Percentiles rank a stretch among this genome's conserved stretches.
These are phyloP conservation scores for Calonectria multiphialidica DNA, from an alignment of 2,329 filamentous ascomycete genomes.

Conservation along the genomic window DNA sequence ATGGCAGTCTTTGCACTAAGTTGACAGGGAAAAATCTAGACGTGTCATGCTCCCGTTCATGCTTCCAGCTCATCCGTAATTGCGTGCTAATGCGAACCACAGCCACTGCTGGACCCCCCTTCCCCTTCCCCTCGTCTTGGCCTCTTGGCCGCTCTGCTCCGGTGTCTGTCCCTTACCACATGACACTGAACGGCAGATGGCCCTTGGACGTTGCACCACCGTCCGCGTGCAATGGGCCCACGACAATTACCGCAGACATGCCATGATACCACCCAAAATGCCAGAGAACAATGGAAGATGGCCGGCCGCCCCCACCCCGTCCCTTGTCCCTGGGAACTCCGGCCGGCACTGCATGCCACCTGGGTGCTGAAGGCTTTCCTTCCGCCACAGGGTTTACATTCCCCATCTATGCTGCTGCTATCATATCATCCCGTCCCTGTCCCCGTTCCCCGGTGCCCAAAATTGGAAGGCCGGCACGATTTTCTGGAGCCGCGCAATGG, in stretches of 20 bases:
- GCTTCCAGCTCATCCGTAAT: slow-evolving; percentile 14
- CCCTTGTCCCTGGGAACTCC: slow-evolving; percentile 20
- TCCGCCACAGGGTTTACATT: slow-evolving; percentile 7
- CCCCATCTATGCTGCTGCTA: slow-evolving; percentile 17
- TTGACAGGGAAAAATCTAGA: slow-evolving; percentile 7
- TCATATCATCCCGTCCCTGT: slow-evolving; percentile 16
- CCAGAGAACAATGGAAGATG: slow-evolving; percentile 8
- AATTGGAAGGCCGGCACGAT: slow-evolving; percentile 15
- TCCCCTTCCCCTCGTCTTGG: neutral
- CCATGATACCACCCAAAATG: slow-evolving; percentile 28
- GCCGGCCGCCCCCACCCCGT: slow-evolving; percentile 8
- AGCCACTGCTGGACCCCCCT: neutral
- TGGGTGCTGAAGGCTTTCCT: neutral
- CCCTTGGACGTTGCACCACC: slow-evolving; percentile 27
- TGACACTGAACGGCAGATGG: slow-evolving; percentile 15
- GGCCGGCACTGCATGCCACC: slow-evolving; percentile 25
- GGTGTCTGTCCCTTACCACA: slow-evolving; percentile 15
- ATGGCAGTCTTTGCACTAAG: slow-evolving; percentile 7
- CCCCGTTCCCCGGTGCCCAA: neutral
- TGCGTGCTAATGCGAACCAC: slow-evolving; percentile 12
- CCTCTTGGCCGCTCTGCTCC: neutral
- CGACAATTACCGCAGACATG: slow-evolving; percentile 23
- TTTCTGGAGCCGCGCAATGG: neutral
- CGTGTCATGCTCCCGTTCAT: slow-evolving; percentile 12
- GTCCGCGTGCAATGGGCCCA: slow-evolving; percentile 25